Conservation (phyloP, 2,329 filamentous ascomycete genomes). For the Sporothrix dimorphospora region DNA sequence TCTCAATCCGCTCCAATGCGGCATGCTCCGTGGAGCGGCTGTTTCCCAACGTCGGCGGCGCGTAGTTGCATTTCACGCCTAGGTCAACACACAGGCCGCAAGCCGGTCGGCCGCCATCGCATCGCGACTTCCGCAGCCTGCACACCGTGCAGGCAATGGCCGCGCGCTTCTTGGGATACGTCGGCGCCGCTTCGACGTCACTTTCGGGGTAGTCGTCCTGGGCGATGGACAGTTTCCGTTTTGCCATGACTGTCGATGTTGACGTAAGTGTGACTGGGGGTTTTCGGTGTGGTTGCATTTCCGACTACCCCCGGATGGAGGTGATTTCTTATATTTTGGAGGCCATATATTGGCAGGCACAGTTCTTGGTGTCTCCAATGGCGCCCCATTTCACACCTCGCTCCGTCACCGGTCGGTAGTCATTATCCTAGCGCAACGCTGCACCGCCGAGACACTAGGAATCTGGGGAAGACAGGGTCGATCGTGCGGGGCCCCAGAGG, state of each 20-base stretch:
- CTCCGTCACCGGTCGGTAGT: not conserved
- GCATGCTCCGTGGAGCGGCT: not conserved
- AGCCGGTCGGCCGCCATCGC: not conserved
- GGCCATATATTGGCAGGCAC: too few species aligned
- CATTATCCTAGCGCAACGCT: not conserved
- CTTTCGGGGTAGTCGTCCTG: not conserved
- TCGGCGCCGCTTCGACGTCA: not conserved
- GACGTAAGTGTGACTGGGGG: not conserved
- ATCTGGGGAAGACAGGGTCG: not conserved
- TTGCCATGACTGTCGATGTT: not conserved
- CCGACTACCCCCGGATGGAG: conserved; percentile 4
- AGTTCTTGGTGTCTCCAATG: not conserved
- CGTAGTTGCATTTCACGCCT: not conserved
- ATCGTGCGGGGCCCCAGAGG: not conserved
- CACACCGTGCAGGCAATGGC: not conserved
- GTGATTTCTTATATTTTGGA: not conserved
- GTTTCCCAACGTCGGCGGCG: not conserved
- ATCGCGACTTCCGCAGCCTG: not conserved
- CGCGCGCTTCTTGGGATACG: not conserved
- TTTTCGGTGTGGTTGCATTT: not conserved
- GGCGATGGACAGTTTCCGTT: not conserved
- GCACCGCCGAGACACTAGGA: not conserved
- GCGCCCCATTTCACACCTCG: not conserved
- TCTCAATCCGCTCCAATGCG: not conserved
- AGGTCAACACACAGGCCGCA: not conserved